A percentile compares a stretch with the other conserved stretches of the same genome.
These are phyloP conservation scores for Apiosordaria backusii DNA, from an alignment of 495 filamentous ascomycete species.

Conservation along the genomic window DNA sequence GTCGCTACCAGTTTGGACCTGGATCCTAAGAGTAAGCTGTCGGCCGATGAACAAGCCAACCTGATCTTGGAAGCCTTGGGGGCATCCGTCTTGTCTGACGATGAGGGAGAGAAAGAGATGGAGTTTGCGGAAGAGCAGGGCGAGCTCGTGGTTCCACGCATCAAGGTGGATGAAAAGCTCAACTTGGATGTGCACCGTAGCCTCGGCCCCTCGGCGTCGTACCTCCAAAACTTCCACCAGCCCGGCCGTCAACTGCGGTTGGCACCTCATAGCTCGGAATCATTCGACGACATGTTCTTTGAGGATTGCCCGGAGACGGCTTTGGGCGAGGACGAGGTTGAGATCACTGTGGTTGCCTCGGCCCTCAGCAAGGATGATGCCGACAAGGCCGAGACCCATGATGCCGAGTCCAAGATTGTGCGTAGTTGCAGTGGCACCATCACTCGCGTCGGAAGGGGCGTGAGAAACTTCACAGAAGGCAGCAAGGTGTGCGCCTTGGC, in stretches of 20 bases:
- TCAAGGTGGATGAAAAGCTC: conserved; percentile 37
- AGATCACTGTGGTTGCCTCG: conserved; percentile 39
- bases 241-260: conserved; percentile 26
- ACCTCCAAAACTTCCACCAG: conserved; percentile 33
- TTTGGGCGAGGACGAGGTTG: conserved; percentile 37
- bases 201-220: conserved; percentile 33
- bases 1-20: conserved; percentile 36
- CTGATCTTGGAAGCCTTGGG: conserved; percentile 32
- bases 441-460: conserved; percentile 37
- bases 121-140: conserved; percentile 40
- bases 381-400: conserved; percentile 35
- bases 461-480: conserved; percentile 36
- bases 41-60: conserved; percentile 24
- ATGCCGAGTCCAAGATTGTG: conserved; percentile 26
- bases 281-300: conserved; percentile 28
- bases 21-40: conserved; percentile 30
- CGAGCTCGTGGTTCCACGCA: conserved; percentile 36
- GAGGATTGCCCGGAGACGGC: conserved; percentile 24
- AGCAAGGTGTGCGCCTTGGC: conserved; percentile 39
- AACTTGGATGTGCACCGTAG: conserved; percentile 35
- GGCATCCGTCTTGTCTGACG: conserved; percentile 23
- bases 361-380: conserved; percentile 34
- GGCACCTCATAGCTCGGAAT: conserved; percentile 11
- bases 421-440: conserved; percentile 43
- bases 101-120: conserved; percentile 26